A percentile compares a stretch with the other conserved stretches of the same genome.
These are phyloP conservation scores for Rugosomyces carneus DNA, from an alignment of 1,284 basidiomycete species.

Conservation along the genomic window DNA sequence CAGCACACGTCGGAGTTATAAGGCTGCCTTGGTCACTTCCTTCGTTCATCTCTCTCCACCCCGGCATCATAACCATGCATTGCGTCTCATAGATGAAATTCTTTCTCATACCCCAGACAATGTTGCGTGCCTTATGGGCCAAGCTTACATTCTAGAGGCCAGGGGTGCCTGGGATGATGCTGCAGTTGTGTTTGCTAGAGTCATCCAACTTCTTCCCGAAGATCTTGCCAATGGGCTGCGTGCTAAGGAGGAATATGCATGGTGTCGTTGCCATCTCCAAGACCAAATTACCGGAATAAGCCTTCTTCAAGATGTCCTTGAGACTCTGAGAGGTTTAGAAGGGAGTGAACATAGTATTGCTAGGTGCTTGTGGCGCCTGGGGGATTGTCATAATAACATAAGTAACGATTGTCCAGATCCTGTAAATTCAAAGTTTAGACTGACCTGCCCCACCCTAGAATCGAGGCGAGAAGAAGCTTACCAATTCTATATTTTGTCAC, in stretches of 20 bases:
- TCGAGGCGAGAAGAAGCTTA: constrained; percentile 60
- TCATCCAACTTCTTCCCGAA: constrained; percentile 40
- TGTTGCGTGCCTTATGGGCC: constrained; percentile 64
- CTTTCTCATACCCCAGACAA: constrained; percentile 61
- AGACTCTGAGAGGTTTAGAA: constrained; percentile 47
- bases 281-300: constrained; percentile 46
- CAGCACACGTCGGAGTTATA: constrained; percentile 58
- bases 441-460: constrained; percentile 23
- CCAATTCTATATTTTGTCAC: constrained; percentile 75
- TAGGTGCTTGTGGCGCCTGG: constrained; percentile 80
- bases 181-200: constrained; percentile 50
- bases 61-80: constrained; percentile 81
- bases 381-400: constrained; percentile 72
- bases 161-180: constrained; percentile 71
- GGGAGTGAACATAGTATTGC: constrained; percentile 59
- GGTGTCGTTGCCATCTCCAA: constrained; percentile 71
- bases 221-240: constrained; percentile 51
- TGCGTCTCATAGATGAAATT: constrained; percentile 68
- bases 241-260: constrained; percentile 79
- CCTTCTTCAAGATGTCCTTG: constrained; percentile 56
- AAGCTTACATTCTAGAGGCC: constrained; percentile 69
- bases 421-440: background rate
- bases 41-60: constrained; percentile 86
- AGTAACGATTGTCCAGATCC: constrained; percentile 50
- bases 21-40: constrained; percentile 62